phyloP scores from a whole-genome alignment of 805 yeast genomes.

The Yarrowia porcina region DNA sequence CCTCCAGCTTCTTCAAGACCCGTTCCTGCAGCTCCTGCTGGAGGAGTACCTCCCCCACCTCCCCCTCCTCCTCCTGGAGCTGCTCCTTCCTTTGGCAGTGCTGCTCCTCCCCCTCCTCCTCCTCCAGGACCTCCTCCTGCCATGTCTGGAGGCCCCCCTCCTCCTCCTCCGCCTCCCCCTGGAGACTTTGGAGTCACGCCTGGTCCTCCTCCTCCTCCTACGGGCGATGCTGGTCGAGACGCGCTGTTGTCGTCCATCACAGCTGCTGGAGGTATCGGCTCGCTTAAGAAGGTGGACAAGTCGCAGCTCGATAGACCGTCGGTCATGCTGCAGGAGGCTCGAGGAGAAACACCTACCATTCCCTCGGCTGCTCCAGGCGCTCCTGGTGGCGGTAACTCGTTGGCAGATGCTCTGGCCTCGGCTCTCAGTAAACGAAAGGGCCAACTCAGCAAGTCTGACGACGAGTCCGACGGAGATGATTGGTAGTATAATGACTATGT shows the following conservation, averaged over 20 bases:
- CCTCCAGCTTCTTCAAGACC: constrained; percentile 30
- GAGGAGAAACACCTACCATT: constrained; percentile 52
- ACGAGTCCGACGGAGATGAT: constrained; percentile 77
- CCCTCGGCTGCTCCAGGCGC: constrained; percentile 40
- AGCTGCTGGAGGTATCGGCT: constrained; percentile 68
- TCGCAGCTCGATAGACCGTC: constrained; percentile 77
- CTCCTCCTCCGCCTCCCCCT: constrained; percentile 33
- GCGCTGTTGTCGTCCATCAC: constrained; percentile 85
- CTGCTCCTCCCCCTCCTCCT: constrained; percentile 33
- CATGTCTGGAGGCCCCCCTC: constrained; percentile 33
- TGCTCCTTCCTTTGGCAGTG: constrained; percentile 31
- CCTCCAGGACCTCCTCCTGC: constrained; percentile 34
- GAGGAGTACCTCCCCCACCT: constrained; percentile 30
- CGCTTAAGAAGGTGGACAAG: constrained; percentile 76
- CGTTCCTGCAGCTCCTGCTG: constrained; percentile 25
- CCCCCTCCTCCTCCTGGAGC: constrained; percentile 38
- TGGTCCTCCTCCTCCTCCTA: constrained; percentile 44
- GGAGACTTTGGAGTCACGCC: constrained; percentile 39
- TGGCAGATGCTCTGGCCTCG: constrained; percentile 85
- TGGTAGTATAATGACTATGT: constrained; percentile 42
- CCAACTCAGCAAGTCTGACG: constrained; percentile 77
- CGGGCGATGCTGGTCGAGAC: constrained; percentile 62
- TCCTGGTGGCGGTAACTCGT: constrained; percentile 51
- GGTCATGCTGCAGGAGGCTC: constrained; percentile 65
- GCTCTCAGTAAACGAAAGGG: constrained; percentile 80